These are phyloP conservation scores for Saccharomyces hybrid DNA, from an alignment of 1,139 yeast species.

Conservation along the genomic window DNA sequence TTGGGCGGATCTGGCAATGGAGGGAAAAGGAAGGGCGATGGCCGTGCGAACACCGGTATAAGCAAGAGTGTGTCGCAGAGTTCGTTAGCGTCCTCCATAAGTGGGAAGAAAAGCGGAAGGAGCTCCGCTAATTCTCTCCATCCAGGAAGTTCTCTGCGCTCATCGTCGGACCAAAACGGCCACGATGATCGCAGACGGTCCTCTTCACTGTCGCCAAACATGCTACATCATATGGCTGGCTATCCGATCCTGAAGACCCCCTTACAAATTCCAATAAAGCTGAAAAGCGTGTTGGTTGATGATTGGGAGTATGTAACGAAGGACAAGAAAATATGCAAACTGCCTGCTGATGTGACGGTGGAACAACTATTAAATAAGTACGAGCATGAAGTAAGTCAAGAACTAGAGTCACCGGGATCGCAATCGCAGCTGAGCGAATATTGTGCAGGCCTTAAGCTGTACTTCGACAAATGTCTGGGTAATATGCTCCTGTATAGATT, in stretches of 20 bases:
- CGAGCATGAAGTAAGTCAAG: conserved; percentile 20
- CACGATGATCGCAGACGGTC: background rate
- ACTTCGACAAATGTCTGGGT: conserved; percentile 71
- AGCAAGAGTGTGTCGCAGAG: background rate
- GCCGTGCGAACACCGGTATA: background rate
- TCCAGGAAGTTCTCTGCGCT: background rate
- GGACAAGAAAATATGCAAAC: conserved; percentile 55
- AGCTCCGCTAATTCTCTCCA: background rate
- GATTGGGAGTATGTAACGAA: conserved; percentile 92
- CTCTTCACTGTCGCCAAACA: conserved; percentile 4
- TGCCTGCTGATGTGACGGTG: conserved; percentile 53
- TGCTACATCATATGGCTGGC: background rate
- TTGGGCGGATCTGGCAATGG: conserved; percentile 1
- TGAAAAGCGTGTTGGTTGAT: conserved; percentile 70
- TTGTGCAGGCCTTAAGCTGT: conserved; percentile 57
- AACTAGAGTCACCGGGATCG: conserved; percentile 36
- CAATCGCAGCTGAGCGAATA: conserved; percentile 58
- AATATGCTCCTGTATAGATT: conserved; percentile 69
- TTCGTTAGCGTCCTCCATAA: background rate
- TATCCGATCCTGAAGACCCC: conserved; percentile 40
- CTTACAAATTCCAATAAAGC: conserved; percentile 51
- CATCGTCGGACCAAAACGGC: conserved; percentile 1
- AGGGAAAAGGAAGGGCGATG: background rate
- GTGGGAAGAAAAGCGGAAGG: conserved; percentile 3
- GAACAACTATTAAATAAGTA: conserved; percentile 46